Base-by-base conservation (phyloP, 306 rosid genomes). In the Amphicarpaea edgeworthii region DNA sequence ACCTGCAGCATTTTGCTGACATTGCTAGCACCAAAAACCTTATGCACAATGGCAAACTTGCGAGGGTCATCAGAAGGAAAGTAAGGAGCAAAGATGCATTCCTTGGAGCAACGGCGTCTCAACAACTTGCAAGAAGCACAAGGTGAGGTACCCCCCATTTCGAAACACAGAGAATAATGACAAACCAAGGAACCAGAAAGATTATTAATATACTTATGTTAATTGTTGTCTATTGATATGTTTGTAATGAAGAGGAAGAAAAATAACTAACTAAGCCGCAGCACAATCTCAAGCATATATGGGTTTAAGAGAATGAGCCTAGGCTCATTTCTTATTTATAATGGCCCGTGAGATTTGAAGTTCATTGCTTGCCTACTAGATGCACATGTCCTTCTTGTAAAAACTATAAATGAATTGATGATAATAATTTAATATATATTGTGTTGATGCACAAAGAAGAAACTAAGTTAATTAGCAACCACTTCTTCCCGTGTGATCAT, bases 21-120 rank as follows among this genome's bases (percentile, higher is more conserved):
- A 80, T 92, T 92, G 87, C 97, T 92, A 38, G 97, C 97, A 61
- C 97, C 95, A 75, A 92, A 92, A 41, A 92, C 90, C 89, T 92
- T 92, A 83, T 92, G 97, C 30, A 92, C 97, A 82, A 85, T 86
- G 84, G 97, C 86, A 70, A 92, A 92, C 82, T 89, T 92, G 14
- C 83, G 89, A 10, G 91, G 91, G 8, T 92, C 93, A 72, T 89
- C 88, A 0, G 97, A 79, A 49, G 95, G 97, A 77, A 92, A 92
- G 32, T 83, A 92, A 78, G 97, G 97, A 1, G 91, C 91, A 73
- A 92, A 92, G 54, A 86, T 83, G 80, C 97, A 92, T 68, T 88
- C 91, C 51, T 89, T 83, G 60, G 90, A 79, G 83, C 97, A 92
- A 20, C 97, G 95, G 28, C 97, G 93, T 83, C 97, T 83, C 86